phyloP scores from a whole-genome alignment of 2,329 filamentous ascomycete species.

The Mycosphaerella arachidis region DNA sequence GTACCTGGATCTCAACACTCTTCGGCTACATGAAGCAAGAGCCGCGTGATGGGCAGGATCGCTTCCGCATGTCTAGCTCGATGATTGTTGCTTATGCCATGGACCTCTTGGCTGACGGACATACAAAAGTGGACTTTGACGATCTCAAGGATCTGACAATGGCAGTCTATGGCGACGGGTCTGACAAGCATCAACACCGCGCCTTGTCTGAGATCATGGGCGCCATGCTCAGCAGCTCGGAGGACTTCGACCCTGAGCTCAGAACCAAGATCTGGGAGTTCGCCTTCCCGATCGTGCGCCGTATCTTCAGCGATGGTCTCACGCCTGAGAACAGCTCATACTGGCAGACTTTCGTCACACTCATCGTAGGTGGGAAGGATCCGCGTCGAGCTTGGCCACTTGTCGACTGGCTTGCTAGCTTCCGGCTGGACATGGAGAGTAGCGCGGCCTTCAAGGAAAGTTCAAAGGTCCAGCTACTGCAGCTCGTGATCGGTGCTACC shows the following conservation, averaged over 20 bases:
- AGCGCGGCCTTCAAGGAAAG: constrained; percentile 99
- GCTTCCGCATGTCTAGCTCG: constrained; percentile 84
- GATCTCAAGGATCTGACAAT: constrained; percentile 79
- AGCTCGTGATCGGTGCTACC: constrained; percentile 78
- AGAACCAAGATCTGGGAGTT: constrained; percentile 81
- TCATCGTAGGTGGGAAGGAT: constrained; percentile 83
- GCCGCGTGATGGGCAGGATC: constrained; percentile 75
- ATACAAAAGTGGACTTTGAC: constrained; percentile 73
- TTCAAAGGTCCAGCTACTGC: constrained; percentile 86
- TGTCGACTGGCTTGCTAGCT: constrained; percentile 74
- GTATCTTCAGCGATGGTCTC: constrained; percentile 82
- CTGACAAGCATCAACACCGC: constrained; percentile 94
- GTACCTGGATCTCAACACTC: constrained; percentile 79
- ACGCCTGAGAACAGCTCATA: constrained; percentile 93
- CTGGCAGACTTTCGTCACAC: constrained; percentile 90
- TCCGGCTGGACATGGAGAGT: constrained; percentile 87
- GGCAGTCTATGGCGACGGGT: constrained; percentile 82
- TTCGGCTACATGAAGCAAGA: constrained; percentile 97
- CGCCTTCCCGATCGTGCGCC: constrained; percentile 79
- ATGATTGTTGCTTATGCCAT: constrained; percentile 86
- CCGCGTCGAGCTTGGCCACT: constrained; percentile 83
- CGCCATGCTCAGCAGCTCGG: constrained; percentile 73
- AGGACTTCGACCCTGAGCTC: constrained; percentile 69
- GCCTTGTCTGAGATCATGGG: constrained; percentile 92
- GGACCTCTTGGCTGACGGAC: constrained; percentile 76